These are phyloP conservation scores for Chaetomiaceae sp. DNA, from an alignment of 2,329 filamentous ascomycete genomes.

Conservation along the genomic window DNA sequence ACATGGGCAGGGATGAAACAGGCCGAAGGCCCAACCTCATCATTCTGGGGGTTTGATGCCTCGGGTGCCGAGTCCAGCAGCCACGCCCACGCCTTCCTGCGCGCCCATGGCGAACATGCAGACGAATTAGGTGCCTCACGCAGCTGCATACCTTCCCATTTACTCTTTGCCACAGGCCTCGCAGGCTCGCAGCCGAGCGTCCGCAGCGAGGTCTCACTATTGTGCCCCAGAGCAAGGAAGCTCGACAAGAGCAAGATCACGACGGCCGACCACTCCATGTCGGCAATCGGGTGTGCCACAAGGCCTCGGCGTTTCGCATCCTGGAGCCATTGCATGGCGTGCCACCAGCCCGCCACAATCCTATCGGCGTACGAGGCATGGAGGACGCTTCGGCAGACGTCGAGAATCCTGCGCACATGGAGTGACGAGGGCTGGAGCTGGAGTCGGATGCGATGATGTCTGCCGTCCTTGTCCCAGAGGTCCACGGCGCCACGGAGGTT, in stretches of 20 bases:
- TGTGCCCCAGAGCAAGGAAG: constrained; percentile 53
- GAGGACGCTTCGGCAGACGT: constrained; percentile 60
- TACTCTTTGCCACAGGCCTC: constrained; percentile 17
- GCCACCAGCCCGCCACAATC: constrained; percentile 68
- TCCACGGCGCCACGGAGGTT: constrained; percentile 60
- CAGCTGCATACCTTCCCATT: constrained; percentile 45
- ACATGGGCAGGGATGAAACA: constrained; percentile 50
- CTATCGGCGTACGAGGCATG: constrained; percentile 55
- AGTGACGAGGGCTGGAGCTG: constrained; percentile 60
- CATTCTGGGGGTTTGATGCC: constrained; percentile 27
- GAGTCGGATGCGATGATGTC: constrained; percentile 63
- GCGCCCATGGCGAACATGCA: constrained; percentile 54
- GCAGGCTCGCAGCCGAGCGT: not conserved
- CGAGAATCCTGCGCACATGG: constrained; percentile 58
- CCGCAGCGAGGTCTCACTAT: constrained; percentile 21
- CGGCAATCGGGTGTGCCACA: constrained; percentile 38
- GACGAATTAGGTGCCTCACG: constrained; percentile 46
- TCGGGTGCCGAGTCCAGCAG: constrained; percentile 49
- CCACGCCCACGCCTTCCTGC: constrained; percentile 67
- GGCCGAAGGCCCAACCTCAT: not conserved
- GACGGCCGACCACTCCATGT: constrained; percentile 66
- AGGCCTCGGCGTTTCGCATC: constrained; percentile 5
- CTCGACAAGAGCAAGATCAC: constrained; percentile 60
- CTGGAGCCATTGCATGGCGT: constrained; percentile 64
- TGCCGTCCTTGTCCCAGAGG: constrained; percentile 57